These are phyloP conservation scores for Amoebophrya sp. DNA, from an alignment of 169 alveolate genomes.

Conservation along the genomic window DNA sequence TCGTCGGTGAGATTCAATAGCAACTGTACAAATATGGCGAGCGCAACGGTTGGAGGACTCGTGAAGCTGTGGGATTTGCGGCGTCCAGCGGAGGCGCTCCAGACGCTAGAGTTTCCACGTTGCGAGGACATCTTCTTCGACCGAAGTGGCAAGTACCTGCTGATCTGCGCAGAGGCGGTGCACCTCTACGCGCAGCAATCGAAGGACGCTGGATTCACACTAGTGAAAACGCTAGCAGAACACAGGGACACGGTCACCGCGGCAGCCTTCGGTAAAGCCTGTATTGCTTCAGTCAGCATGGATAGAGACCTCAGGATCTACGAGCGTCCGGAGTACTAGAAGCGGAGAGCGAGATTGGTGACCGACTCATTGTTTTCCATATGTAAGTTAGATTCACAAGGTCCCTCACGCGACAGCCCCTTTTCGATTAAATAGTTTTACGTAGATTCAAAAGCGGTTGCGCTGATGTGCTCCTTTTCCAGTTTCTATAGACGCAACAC, in stretches of 20 bases:
- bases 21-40: neutral
- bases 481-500: too few relatives aligned
- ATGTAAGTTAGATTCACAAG: too few relatives aligned
- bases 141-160: neutral
- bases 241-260: neutral
- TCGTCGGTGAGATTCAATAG: neutral
- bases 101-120: neutral
- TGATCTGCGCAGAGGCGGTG: neutral
- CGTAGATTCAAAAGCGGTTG: too few relatives aligned
- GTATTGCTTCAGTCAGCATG: neutral
- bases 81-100: neutral
- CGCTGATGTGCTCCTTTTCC: too few relatives aligned
- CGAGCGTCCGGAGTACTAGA: neutral
- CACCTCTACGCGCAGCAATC: neutral
- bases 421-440: too few relatives aligned
- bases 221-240: neutral
- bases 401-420: too few relatives aligned
- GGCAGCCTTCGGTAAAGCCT: neutral
- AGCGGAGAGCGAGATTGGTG: neutral
- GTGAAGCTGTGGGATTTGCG: neutral
- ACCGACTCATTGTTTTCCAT: too few relatives aligned
- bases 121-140: neutral
- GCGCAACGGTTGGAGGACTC: neutral
- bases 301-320: neutral
- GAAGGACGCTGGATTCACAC: neutral